phyloP scores from a whole-genome alignment of 1,284 basidiomycete genomes.

The Puccinia horiana region DNA sequence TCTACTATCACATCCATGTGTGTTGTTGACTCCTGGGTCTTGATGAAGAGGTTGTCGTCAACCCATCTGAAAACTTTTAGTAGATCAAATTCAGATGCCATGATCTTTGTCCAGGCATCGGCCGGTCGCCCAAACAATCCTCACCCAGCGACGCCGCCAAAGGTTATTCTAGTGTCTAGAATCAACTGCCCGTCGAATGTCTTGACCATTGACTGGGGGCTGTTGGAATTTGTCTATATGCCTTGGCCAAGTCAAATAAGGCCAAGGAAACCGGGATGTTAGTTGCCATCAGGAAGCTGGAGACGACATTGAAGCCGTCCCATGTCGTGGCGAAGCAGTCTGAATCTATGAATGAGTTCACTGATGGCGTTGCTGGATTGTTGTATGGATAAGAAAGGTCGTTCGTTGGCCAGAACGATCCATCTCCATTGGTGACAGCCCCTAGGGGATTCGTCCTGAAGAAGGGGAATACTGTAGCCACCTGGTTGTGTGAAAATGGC shows the following conservation, averaged over 20 bases:
- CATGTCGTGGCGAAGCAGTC: neutral
- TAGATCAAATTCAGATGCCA: neutral
- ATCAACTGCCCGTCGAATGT: too few species aligned
- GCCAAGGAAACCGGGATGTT: too few species aligned
- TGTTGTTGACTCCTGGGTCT: neutral
- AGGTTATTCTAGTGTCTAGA: too few species aligned
- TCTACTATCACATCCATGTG: neutral
- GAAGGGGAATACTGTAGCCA: too few species aligned
- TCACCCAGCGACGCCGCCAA: too few species aligned
- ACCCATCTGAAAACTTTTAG: neutral
- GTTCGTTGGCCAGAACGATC: slow-evolving; percentile 6
- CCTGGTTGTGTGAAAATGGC: neutral
- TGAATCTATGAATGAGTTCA: neutral
- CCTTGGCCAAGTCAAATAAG: too few species aligned
- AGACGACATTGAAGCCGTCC: too few species aligned
- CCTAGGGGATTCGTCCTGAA: too few species aligned
- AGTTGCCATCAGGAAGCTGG: too few species aligned
- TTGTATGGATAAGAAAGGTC: slow-evolving; percentile 1
- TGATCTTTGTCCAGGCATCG: neutral
- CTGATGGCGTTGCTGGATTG: neutral
- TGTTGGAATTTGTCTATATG: neutral
- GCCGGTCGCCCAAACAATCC: too few species aligned
- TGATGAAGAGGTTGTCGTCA: slow-evolving; percentile 4
- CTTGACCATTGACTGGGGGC: neutral
- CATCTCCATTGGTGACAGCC: slow-evolving; percentile 21